phyloP scores from a whole-genome alignment of 495 filamentous ascomycete genomes.

The Penicillium diatomitis region DNA sequence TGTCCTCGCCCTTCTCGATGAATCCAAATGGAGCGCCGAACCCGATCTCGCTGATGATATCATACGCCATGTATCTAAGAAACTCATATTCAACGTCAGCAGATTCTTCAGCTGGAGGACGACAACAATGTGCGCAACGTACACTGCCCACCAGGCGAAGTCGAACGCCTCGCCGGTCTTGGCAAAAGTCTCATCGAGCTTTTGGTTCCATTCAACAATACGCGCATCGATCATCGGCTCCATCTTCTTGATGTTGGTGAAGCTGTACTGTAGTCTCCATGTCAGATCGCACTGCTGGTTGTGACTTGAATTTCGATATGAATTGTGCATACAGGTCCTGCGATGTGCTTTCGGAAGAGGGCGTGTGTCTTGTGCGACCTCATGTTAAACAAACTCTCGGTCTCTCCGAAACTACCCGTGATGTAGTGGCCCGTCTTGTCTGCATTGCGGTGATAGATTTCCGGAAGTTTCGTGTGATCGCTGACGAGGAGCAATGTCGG shows the following conservation, averaged over 20 bases:
- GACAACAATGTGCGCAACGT: constrained; percentile 6
- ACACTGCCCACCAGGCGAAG: constrained; percentile 44
- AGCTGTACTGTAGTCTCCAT: constrained; percentile 34
- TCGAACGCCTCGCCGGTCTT: constrained; percentile 38
- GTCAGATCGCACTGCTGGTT: background rate
- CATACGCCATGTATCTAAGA: constrained; percentile 46
- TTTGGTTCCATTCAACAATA: constrained; percentile 35
- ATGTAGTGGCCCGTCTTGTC: constrained; percentile 49
- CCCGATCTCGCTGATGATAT: constrained; percentile 55
- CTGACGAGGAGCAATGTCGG: constrained; percentile 37
- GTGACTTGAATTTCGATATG: background rate
- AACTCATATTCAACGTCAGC: too few species aligned
- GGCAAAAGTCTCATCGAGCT: constrained; percentile 33
- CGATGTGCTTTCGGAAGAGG: constrained; percentile 34
- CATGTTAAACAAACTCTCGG: constrained; percentile 41
- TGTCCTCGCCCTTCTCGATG: constrained; percentile 48
- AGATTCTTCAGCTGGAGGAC: too few species aligned
- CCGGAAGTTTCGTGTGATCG: constrained; percentile 38
- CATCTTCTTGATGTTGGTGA: constrained; percentile 44
- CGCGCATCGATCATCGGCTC: constrained; percentile 40
- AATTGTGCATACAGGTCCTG: constrained; percentile 17
- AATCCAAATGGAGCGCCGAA: constrained; percentile 57
- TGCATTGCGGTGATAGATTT: constrained; percentile 44
- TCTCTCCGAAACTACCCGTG: constrained; percentile 40
- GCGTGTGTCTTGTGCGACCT: constrained; percentile 40